phyloP scores from a whole-genome alignment of 164 flowering plant genomes.

The Liquidambar formosana region DNA sequence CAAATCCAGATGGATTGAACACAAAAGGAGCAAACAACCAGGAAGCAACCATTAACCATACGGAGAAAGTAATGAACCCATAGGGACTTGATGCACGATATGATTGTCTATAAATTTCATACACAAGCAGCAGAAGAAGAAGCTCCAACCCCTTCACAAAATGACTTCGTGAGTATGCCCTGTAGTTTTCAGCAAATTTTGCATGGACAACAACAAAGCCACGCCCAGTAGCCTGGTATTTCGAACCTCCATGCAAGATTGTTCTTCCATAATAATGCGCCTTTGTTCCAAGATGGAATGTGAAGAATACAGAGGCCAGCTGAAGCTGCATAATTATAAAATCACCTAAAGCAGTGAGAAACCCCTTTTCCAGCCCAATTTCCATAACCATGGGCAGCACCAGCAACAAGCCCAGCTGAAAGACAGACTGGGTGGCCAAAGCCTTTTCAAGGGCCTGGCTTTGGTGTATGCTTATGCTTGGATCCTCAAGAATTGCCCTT shows the following conservation, averaged over 20 bases:
- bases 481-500: constrained; percentile 54
- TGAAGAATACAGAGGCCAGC: constrained; percentile 94
- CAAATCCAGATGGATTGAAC: constrained; percentile 98
- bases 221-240: constrained; percentile 91
- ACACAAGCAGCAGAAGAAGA: constrained; percentile 65
- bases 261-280: constrained; percentile 94
- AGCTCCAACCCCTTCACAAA: constrained; percentile 94
- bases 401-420: constrained; percentile 83
- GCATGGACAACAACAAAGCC: constrained; percentile 97
- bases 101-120: constrained; percentile 72
- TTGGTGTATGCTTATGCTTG: constrained; percentile 47
- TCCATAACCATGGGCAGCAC: constrained; percentile 99
- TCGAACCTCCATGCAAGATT: constrained; percentile 95
- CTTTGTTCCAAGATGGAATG: constrained; percentile 97
- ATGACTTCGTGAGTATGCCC: constrained; percentile 92
- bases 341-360: constrained; percentile 85
- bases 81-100: constrained; percentile 73
- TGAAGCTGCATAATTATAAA: constrained; percentile 94
- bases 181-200: constrained; percentile 87
- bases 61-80: constrained; percentile 78
- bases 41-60: constrained; percentile 95
- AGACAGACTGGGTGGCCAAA: constrained; percentile 77
- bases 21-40: constrained; percentile 97
- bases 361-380: constrained; percentile 91
- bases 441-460: constrained; percentile 82